phyloP scores from a whole-genome alignment of 345 rosid species.

The Arabis alpina region DNA sequence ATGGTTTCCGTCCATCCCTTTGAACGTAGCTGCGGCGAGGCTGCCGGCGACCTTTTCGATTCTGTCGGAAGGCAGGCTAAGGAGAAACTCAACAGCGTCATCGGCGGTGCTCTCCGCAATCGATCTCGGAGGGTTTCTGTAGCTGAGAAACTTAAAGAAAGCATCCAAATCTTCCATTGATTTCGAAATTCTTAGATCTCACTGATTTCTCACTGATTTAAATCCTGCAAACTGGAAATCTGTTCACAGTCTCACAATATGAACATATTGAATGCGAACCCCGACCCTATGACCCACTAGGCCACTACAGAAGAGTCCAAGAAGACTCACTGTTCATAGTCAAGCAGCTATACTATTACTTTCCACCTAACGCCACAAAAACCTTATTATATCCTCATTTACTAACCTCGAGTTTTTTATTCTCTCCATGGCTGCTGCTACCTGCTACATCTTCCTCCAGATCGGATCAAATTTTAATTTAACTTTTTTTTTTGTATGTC shows the following conservation, averaged over 20 bases:
- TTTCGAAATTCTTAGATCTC: too few species aligned
- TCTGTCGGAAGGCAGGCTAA: background rate
- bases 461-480: too few species aligned
- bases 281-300: too few species aligned
- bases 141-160: background rate
- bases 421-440: slow-evolving; percentile 33
- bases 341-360: too few species aligned
- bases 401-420: background rate
- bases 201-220: too few species aligned
- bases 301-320: too few species aligned
- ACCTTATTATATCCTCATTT: too few species aligned
- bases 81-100: slow-evolving; percentile 8
- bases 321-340: too few species aligned
- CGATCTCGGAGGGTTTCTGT: background rate
- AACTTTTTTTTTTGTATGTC: too few species aligned
- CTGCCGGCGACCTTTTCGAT: background rate
- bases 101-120: background rate
- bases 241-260: too few species aligned
- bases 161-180: background rate
- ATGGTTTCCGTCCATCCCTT: background rate
- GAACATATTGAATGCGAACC: too few species aligned
- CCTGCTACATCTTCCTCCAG: background rate
- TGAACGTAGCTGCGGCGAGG: background rate
- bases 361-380: too few species aligned
- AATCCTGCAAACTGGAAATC: background rate